phyloP scores from a whole-genome alignment of 2,329 filamentous ascomycete genomes.

The Epichloe gansuensis region DNA sequence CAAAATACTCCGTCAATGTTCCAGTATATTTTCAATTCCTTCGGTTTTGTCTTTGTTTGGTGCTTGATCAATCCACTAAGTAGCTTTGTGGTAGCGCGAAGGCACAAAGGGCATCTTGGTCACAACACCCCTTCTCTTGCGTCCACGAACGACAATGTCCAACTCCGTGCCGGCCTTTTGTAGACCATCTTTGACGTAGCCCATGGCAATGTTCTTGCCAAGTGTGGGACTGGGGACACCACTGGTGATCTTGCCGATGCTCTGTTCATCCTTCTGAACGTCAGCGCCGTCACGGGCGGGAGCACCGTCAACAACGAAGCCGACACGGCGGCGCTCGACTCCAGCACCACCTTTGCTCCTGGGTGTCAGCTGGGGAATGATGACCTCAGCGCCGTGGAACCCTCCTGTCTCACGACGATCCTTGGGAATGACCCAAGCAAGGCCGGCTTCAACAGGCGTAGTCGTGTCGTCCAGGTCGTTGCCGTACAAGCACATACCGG shows the following conservation, averaged over 20 bases:
- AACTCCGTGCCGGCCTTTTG: slow-evolving; percentile 80
- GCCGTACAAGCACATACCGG: slow-evolving; percentile 99
- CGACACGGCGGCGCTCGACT: slow-evolving; percentile 61
- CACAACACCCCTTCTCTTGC: slow-evolving; percentile 60
- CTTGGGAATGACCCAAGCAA: slow-evolving; percentile 73
- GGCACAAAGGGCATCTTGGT: slow-evolving; percentile 83
- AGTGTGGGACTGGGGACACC: slow-evolving; percentile 81
- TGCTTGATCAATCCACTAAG: background rate
- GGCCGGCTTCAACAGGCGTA: slow-evolving; percentile 43
- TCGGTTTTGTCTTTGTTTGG: background rate
- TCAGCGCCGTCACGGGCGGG: slow-evolving; percentile 82
- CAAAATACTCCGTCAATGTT: background rate
- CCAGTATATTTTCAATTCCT: background rate
- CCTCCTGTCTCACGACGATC: slow-evolving; percentile 52
- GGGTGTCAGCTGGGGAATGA: slow-evolving; percentile 63
- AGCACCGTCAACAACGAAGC: slow-evolving; percentile 70
- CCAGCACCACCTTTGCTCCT: slow-evolving; percentile 60
- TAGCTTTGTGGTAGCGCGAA: slow-evolving; percentile 51
- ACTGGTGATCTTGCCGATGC: slow-evolving; percentile 72
- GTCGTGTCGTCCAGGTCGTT: slow-evolving; percentile 80
- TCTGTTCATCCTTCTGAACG: slow-evolving; percentile 53
- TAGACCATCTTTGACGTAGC: slow-evolving; percentile 66
- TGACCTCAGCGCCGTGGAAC: slow-evolving; percentile 76
- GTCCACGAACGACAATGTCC: slow-evolving; percentile 64
- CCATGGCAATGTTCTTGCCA: slow-evolving; percentile 92